Percentiles rank a stretch among this genome's conserved stretches.
Evolutionary conservation across 1,284 basidiomycete species (phyloP).

Genomic region (Ganoderma boninense): DNA sequence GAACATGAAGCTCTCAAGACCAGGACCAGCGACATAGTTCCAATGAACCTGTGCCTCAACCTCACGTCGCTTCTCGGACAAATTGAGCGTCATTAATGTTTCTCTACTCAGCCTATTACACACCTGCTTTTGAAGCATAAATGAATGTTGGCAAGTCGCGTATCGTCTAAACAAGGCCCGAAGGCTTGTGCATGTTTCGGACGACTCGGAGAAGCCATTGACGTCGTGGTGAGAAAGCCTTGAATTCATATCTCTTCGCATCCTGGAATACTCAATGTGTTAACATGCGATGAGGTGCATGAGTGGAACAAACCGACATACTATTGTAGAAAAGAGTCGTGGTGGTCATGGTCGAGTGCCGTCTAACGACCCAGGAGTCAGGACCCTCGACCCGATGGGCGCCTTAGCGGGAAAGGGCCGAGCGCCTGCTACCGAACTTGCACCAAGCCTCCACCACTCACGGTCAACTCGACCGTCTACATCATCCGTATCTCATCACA

Average conservation of each 20-base stretch:
- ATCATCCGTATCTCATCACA: slow-evolving; percentile 4
- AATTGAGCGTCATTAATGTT: background rate
- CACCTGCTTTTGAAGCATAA: too few relatives aligned
- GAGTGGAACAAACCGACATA: background rate
- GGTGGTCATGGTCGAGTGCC: background rate
- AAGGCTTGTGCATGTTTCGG: background rate
- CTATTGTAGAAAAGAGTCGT: background rate
- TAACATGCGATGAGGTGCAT: background rate
- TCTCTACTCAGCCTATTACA: background rate
- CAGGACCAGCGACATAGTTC: background rate
- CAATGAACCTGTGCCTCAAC: background rate
- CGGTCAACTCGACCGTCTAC: slow-evolving; percentile 16
- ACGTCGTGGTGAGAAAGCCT: background rate
- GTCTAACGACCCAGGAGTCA: background rate
- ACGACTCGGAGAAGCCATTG: too few relatives aligned
- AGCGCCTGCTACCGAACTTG: background rate
- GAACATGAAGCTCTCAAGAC: background rate
- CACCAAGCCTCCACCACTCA: slow-evolving; percentile 5
- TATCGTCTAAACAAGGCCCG: background rate
- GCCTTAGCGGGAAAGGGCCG: background rate
- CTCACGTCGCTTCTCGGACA: background rate
- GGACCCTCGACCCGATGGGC: background rate
- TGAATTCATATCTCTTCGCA: background rate
- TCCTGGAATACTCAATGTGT: background rate
- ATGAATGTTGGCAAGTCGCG: too few relatives aligned